A percentile compares a stretch with the other conserved stretches of the same genome.
Conservation (phyloP, 768 basidiomycete species). For the Boletus reticuloceps region DNA sequence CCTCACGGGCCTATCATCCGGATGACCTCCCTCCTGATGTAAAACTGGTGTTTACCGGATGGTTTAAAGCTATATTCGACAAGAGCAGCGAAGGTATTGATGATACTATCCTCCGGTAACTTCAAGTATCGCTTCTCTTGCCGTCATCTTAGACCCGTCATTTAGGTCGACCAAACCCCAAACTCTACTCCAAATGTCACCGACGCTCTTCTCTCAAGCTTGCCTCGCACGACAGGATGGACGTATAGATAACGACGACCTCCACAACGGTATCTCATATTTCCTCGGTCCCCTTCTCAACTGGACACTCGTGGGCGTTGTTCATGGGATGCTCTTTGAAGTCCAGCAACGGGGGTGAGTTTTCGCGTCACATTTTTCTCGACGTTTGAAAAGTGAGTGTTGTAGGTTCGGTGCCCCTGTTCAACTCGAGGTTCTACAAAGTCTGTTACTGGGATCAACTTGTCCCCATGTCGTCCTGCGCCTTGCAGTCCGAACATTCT, state of each 20-base stretch:
- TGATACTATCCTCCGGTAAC: conserved; percentile 67
- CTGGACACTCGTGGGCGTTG: conserved; percentile 78
- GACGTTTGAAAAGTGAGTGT: background rate
- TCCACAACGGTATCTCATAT: conserved; percentile 76
- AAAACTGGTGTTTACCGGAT: conserved; percentile 45
- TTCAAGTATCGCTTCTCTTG: background rate
- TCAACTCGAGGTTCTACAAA: conserved; percentile 66
- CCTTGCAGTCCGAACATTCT: conserved; percentile 60
- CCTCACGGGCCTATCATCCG: conserved; percentile 40
- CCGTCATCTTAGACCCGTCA: background rate
- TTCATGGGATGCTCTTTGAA: conserved; percentile 61
- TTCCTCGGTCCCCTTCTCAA: conserved; percentile 70
- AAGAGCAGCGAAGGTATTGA: conserved; percentile 78
- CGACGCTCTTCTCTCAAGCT: conserved; percentile 64
- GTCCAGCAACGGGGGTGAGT: conserved; percentile 55
- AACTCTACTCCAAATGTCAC: conserved; percentile 62
- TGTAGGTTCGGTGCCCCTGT: conserved; percentile 45
- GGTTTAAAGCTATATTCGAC: conserved; percentile 81
- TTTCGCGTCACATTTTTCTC: background rate
- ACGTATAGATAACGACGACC: conserved; percentile 63
- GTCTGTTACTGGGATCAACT: conserved; percentile 56
- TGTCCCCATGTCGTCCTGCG: conserved; percentile 67
- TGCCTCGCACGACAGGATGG: conserved; percentile 45
- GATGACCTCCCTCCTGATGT: conserved; percentile 46
- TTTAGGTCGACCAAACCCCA: conserved; percentile 70